Base-by-base conservation (phyloP, 208 protist genomes). In the Phytomonas francai region DNA sequence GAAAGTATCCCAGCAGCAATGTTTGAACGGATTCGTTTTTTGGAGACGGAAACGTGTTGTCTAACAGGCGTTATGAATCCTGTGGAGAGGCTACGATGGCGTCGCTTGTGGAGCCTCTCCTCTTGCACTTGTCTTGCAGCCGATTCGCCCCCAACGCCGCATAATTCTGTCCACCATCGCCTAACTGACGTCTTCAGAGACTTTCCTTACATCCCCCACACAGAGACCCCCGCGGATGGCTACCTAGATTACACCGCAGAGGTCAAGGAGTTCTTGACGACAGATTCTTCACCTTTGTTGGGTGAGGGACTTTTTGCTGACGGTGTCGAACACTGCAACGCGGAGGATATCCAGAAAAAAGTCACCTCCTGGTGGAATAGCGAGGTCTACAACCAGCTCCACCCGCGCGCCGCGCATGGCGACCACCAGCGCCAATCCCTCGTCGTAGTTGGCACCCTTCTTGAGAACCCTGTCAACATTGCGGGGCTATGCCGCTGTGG, bases 381-480 rank as follows among this genome's bases (percentile, higher is more conserved):
- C n/a, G 87, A 94, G 69, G 77, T 97, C 42, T 87, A 92, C 71
- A 91, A 93, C 62, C 87, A 97, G 71, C 80, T 97, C 12, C 85
- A 95, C 75, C 92, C 92, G 11, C 81, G 90, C 33, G 72, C 88
- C 29, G 67, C 94, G 42, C 76, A 78, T 19, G 56, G 56, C 45
- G 33, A 36, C 5, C 63, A 66, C 0, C 67, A 75, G 33, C 73
- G 80, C 58, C 89, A 95, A 75, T 74, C 83, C 11, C 27, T 97
- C 65, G 79, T 96, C 72, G 79, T 97, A 22, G 79, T 97, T 32
- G 80, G 84, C 63, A 92, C 84, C 5, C 74, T 96, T 7, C 69
- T 97, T 16, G 80, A 95, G 74, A 94, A 95, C 65, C 88, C 90
- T 16, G 88, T 94, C 33, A 96, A 96, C 72, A 81, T 97, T 19